A percentile compares a stretch with the other conserved stretches of the same genome.
These are phyloP conservation scores for Solanum appendiculatum DNA, from an alignment of 257 asterid genomes.

Conservation along the genomic window DNA sequence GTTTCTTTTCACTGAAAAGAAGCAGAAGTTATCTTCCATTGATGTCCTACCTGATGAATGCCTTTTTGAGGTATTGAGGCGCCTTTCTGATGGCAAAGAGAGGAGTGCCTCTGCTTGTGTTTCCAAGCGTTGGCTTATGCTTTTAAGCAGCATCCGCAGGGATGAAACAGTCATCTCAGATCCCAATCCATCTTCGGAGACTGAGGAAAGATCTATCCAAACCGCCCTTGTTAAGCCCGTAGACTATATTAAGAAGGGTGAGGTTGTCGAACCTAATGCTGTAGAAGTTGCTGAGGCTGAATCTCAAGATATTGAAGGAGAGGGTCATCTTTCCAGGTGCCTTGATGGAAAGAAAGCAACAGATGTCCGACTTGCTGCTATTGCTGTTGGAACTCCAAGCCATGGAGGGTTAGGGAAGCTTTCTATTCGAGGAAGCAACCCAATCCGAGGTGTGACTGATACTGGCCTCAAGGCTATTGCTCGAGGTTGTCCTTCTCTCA, in stretches of 20 bases:
- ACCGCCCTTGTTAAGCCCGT: constrained; percentile 9
- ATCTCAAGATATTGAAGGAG: constrained; percentile 15
- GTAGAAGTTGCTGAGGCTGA: constrained; percentile 22
- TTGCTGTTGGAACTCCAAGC: constrained; percentile 63
- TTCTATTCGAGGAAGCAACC: constrained; percentile 57
- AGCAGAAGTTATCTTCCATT: constrained; percentile 46
- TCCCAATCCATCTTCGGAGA: constrained; percentile 8
- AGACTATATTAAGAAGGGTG: constrained; percentile 25
- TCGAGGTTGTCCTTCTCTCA: constrained; percentile 66
- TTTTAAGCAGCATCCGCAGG: constrained; percentile 58
- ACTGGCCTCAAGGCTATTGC: constrained; percentile 75
- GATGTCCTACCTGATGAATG: constrained; percentile 94
- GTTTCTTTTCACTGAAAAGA: constrained; percentile 28
- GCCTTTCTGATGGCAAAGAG: constrained; percentile 58
- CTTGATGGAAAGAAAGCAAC: constrained; percentile 87
- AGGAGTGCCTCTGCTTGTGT: constrained; percentile 73
- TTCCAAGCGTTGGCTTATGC: constrained; percentile 91
- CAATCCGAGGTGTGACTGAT: constrained; percentile 50
- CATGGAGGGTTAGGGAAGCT: constrained; percentile 95
- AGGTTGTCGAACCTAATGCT: constrained; percentile 5
- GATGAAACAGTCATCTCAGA: constrained; percentile 34
- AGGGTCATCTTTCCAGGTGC: constrained; percentile 67
- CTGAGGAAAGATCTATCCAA: constrained; percentile 19
- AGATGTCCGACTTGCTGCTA: constrained; percentile 80
- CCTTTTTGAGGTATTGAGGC: constrained; percentile 86